Evolutionary conservation across 2,329 filamentous ascomycete species (phyloP).

Genomic region (Myriosclerotinia scirpicola): DNA sequence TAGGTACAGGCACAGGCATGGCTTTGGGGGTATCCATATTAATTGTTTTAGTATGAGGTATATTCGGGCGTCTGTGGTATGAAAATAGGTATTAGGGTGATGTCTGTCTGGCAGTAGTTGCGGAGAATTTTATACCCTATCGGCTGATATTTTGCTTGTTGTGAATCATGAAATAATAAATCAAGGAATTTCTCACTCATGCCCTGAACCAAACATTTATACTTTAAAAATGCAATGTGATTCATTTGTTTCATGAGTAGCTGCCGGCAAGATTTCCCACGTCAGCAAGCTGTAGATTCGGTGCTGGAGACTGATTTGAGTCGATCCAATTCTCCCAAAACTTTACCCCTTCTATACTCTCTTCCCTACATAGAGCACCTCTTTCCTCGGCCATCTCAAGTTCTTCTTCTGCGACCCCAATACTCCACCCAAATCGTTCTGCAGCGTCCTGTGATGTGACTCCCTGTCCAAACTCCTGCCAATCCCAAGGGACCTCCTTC

Average conservation of each 20-base stretch:
- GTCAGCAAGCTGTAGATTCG: conserved; percentile 19
- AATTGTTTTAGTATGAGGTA: neutral
- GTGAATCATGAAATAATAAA: neutral
- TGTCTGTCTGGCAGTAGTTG: neutral
- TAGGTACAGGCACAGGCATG: neutral
- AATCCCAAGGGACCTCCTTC: conserved; percentile 70
- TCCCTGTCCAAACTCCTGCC: conserved; percentile 74
- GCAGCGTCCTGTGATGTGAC: conserved; percentile 89
- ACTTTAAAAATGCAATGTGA: neutral
- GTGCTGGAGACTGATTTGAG: conserved; percentile 16
- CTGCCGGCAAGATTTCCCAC: conserved; percentile 19
- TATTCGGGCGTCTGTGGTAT: neutral
- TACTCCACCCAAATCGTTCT: conserved; percentile 92
- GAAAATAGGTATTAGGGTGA: neutral
- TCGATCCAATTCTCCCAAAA: conserved; percentile 81
- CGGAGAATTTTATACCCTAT: neutral
- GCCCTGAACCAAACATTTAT: neutral
- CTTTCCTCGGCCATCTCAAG: conserved; percentile 95
- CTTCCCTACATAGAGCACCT: conserved; percentile 84
- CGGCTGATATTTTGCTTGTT: neutral
- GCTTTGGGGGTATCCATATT: neutral
- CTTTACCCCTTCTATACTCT: conserved; percentile 83
- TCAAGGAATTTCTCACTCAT: too few species aligned
- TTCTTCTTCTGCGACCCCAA: conserved; percentile 93
- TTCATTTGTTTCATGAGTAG: conserved; percentile 12